Base-by-base conservation (phyloP, 768 basidiomycete species). In the Podaxis rugospora region DNA sequence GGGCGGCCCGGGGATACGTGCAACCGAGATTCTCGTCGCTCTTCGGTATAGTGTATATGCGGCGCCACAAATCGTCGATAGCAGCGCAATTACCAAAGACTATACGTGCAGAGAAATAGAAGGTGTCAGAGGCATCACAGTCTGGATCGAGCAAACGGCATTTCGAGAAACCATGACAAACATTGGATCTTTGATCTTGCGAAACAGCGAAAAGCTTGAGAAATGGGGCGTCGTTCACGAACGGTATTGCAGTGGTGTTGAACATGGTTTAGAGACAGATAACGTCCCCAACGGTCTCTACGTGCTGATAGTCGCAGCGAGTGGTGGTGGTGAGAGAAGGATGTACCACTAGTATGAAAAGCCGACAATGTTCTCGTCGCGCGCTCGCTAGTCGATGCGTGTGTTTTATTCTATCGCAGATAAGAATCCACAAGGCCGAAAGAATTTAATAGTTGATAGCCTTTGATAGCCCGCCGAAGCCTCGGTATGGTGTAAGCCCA, bases 1-100 rank as follows among this genome's bases (percentile, higher is more conserved):
- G 58, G 76, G 68, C 18, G 83, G 83, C 5, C 83, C 83, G 55
- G 75, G 80, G 39, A 84, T 69, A 64, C 80, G 72, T 10, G 77
- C 68, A 35, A 83, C 63, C 9, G 79, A 78, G 32, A 80, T 76
- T 21, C 75, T 72, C 7, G 68, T 74, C 44, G 65, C 70, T 25
- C 72, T 71, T 61, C 71, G 71, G 62, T 79, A 80, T 23, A 72
- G 51, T 14, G 59, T 51, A 63, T 74, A 72, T 21, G 72, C 53
- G 23, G 70, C 37, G 23, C 66, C 61, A 49, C 64, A 32, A 18
- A 68, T 61, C 42, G 62, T 46, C 18, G 69, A 64, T 2, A 62
- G 42, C 23, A 69, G 23, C 9, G 57, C 66, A 16, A 66, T 55
- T 10, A 59, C 21, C 13, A 63, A 5, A 14, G 66, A 62, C 63